Evolutionary conservation across 257 asterid genomes (phyloP), one percentile per base, ranked within the genome.

Genomic region (Osmanthus fragrans): DNA sequence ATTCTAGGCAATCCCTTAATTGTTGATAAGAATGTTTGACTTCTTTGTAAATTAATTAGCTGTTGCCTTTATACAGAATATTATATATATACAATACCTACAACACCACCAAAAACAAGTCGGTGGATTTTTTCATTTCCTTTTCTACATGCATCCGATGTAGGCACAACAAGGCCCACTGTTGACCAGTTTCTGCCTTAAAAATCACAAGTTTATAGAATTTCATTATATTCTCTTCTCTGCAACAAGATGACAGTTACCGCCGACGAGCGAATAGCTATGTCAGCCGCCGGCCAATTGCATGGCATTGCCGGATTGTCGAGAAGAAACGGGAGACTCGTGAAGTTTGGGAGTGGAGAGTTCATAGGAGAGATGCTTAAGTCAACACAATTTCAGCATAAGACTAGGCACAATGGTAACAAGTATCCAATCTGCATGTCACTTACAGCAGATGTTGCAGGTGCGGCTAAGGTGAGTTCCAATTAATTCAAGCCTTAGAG

Each of bases 391-490:
- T 29, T 84, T 73, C 83, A 83, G 78, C 83, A 72, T 37, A 83
- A 85, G 72, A 78, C 73, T 73, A 83, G 73, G 72, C 81, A 27
- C 60, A 84, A 73, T 84, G 80, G 23, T 63, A 60, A 75, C 32
- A 79, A 68, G 74, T 68, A 74, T 25, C 82, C 72, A 45, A 81
- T 92, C 72, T 79, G 82, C 86, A 94, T 87, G 91, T 78, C 96
- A 74, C 80, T 92, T 60, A 85, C 89, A 76, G 81, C 95, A 83
- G 92, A 88, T 82, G 65, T 86, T 76, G 89, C 92, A 84, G 94
- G 89, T 81, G 94, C 89, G 96, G 74, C 82, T 54, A 92, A 94
- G 98, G 98, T 94, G 88, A 90, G 96, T 78, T 82, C 29, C n/a
- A 37, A 45, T 15, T 15, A 45, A 13, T 3, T 45, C 54, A 45